Evolutionary conservation across 768 basidiomycete genomes (phyloP).

Genomic region (Tulasnella sp.): DNA sequence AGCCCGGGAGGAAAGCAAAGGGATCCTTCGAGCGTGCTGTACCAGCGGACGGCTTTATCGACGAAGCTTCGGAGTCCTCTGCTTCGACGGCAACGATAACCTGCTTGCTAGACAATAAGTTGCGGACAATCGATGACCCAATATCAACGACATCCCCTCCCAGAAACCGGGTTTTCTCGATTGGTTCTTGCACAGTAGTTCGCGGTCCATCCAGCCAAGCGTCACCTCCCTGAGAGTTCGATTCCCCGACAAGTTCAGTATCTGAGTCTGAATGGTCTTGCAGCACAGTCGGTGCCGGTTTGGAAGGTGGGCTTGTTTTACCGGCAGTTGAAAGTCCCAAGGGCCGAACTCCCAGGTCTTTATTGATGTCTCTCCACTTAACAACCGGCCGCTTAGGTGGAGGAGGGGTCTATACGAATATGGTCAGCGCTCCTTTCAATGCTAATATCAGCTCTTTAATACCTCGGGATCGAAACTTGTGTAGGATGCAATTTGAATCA

Average conservation of each 20-base stretch:
- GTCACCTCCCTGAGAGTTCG: too few relatives aligned
- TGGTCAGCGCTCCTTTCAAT: not conserved
- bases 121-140: not conserved
- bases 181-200: not conserved
- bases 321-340: too few relatives aligned
- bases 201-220: not conserved
- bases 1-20: not conserved
- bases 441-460: too few relatives aligned
- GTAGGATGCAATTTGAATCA: slow-evolving; percentile 19
- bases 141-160: not conserved
- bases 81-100: not conserved
- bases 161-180: not conserved
- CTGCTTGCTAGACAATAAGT: not conserved
- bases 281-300: not conserved
- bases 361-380: not conserved
- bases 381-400: not conserved
- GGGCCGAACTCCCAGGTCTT: not conserved
- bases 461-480: not conserved
- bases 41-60: not conserved
- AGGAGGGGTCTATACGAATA: not conserved
- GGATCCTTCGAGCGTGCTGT: not conserved
- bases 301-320: not conserved
- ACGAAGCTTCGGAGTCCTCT: not conserved
- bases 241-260: not conserved
- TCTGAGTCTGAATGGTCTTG: not conserved